Evolutionary conservation across 148 eudicot genomes (phyloP).

Genomic region (Vaccinium myrtillus): DNA sequence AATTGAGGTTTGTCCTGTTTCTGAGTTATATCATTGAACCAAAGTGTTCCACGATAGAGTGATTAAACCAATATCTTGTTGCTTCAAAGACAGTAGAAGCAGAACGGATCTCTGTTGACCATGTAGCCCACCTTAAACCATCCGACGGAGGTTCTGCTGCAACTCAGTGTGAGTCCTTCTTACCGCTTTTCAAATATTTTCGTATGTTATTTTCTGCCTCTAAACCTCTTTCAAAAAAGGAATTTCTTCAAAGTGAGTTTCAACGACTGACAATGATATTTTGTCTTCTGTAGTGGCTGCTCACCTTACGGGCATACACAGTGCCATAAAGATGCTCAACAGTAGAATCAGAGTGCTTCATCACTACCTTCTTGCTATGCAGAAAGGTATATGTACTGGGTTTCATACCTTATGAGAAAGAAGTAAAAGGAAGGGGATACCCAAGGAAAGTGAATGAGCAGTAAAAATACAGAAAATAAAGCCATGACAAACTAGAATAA

Average conservation of each 20-base stretch:
- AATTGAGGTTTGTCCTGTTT: slow-evolving; percentile 63
- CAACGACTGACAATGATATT: not conserved
- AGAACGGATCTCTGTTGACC: slow-evolving; percentile 94
- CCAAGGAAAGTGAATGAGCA: not conserved
- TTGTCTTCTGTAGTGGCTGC: slow-evolving; percentile 77
- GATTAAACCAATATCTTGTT: slow-evolving; percentile 20
- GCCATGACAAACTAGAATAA: not conserved
- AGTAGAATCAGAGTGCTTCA: slow-evolving; percentile 89
- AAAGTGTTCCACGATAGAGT: not conserved
- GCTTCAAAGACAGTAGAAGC: slow-evolving; percentile 87
- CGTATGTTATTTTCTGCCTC: not conserved
- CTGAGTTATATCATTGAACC: slow-evolving; percentile 2
- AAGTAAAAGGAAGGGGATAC: not conserved
- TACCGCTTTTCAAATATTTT: not conserved
- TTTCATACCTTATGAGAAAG: not conserved
- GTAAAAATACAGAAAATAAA: not conserved
- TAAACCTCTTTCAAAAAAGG: not conserved
- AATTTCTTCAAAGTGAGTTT: not conserved
- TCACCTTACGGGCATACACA: slow-evolving; percentile 88
- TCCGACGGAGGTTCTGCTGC: slow-evolving; percentile 99
- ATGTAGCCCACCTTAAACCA: slow-evolving; percentile 97
- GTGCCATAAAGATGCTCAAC: slow-evolving; percentile 96
- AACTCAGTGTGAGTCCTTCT: slow-evolving; percentile 67
- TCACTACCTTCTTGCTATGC: slow-evolving; percentile 85
- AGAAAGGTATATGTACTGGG: slow-evolving; percentile 53